Percentiles rank a stretch among this genome's conserved stretches.
These are phyloP conservation scores for Plasmodium ovale DNA, from an alignment of 169 alveolate genomes.

Conservation along the genomic window DNA sequence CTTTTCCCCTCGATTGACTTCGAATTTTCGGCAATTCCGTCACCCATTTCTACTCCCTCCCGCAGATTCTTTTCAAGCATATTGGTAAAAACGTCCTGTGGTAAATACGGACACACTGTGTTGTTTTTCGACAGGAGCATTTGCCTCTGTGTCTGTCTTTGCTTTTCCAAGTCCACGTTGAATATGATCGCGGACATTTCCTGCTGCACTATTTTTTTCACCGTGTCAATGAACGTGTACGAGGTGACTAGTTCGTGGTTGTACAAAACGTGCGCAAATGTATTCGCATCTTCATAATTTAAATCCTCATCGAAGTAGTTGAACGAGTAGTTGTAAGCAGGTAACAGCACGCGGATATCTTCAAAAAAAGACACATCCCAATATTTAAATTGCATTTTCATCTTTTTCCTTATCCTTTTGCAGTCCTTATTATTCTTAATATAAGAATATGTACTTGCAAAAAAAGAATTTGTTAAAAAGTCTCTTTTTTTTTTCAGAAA, in stretches of 20 bases:
- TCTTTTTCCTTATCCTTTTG: constrained; percentile 40
- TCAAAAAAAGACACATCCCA: constrained; percentile 27
- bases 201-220: constrained; percentile 38
- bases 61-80: constrained; percentile 3
- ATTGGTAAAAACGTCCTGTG: not conserved
- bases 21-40: not conserved
- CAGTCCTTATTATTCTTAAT: constrained; percentile 67
- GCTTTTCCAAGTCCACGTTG: constrained; percentile 31
- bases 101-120: not conserved
- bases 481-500: constrained; percentile 23
- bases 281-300: constrained; percentile 14
- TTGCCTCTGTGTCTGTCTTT: not conserved
- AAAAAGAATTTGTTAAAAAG: constrained; percentile 12
- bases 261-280: constrained; percentile 31
- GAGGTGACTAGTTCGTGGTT: constrained; percentile 46
- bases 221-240: constrained; percentile 20
- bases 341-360: constrained; percentile 26
- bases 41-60: not conserved
- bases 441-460: constrained; percentile 16
- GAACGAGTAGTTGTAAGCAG: constrained; percentile 45
- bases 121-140: not conserved
- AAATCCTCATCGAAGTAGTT: constrained; percentile 36
- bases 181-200: constrained; percentile 41
- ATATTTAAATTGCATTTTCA: constrained; percentile 24
- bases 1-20: not conserved